phyloP scores from a whole-genome alignment of 2,329 filamentous ascomycete species.

The Orbilia javanica region DNA sequence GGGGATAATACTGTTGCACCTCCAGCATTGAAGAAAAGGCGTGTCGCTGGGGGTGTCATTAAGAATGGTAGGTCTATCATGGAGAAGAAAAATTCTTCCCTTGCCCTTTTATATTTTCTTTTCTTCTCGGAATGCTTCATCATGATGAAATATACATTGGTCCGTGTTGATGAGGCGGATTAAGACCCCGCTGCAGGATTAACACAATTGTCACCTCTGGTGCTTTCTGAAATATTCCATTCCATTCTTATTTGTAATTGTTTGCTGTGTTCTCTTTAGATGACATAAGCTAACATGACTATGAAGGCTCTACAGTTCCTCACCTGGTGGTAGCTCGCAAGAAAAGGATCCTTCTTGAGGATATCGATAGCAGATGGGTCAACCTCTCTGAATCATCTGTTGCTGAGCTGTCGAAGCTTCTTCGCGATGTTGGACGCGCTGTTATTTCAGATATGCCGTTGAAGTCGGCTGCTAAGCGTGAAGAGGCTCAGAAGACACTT shows the following conservation, averaged over 20 bases:
- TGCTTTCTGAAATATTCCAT: constrained; percentile 53
- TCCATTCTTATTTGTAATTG: not conserved
- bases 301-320: constrained; percentile 38
- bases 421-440: constrained; percentile 50
- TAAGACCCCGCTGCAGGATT: constrained; percentile 59
- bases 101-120: not conserved
- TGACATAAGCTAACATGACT: constrained; percentile 22
- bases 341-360: constrained; percentile 49
- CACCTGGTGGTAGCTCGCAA: constrained; percentile 50
- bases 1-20: not conserved
- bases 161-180: constrained; percentile 59
- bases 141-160: constrained; percentile 59
- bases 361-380: constrained; percentile 58
- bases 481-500: constrained; percentile 60
- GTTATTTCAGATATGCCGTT: constrained; percentile 49
- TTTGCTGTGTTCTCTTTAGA: not conserved
- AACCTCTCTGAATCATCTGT: constrained; percentile 53
- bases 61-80: constrained; percentile 29
- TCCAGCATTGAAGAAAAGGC: constrained; percentile 16
- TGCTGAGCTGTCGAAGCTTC: constrained; percentile 45
- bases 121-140: constrained; percentile 9
- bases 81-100: too few relatives aligned
- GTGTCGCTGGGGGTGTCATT: constrained; percentile 25
- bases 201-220: constrained; percentile 56
- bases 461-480: constrained; percentile 48